These are phyloP conservation scores for Blakeslea trispora DNA, from an alignment of 371 early-diverging fungal genomes.

Conservation along the genomic window DNA sequence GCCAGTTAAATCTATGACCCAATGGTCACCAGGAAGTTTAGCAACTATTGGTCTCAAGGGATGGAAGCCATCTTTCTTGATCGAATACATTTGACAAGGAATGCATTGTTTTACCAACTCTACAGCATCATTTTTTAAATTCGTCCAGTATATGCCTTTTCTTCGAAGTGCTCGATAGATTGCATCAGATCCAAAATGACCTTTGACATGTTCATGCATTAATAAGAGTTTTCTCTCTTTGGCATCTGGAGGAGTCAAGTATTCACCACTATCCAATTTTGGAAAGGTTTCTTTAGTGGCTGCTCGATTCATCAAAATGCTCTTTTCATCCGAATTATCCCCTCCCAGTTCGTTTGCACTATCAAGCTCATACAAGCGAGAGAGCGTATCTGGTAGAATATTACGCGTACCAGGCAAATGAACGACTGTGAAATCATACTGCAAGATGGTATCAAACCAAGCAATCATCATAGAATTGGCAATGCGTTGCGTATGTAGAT, in stretches of 20 bases:
- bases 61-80: conserved; percentile 14
- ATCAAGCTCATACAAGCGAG: conserved; percentile 7
- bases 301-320: neutral
- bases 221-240: neutral
- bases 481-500: conserved; percentile 14
- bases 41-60: conserved; percentile 22
- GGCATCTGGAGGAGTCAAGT: neutral
- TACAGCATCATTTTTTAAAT: conserved; percentile 19
- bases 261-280: neutral
- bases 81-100: conserved; percentile 12
- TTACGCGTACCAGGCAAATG: conserved; percentile 21
- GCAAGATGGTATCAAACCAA: conserved; percentile 24
- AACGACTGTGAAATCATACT: conserved; percentile 11
- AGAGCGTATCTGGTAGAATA: conserved; percentile 12
- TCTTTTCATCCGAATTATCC: neutral
- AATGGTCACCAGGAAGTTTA: conserved; percentile 25
- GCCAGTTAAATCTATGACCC: conserved; percentile 32
- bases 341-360: conserved; percentile 3
- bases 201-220: no score
- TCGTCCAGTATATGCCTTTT: conserved; percentile 19
- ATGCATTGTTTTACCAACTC: conserved; percentile 13
- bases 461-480: conserved; percentile 10
- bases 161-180: conserved; percentile 2
- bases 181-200: conserved; percentile 16
- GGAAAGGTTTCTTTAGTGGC: neutral